Evolutionary conservation across 2,329 filamentous ascomycete genomes (phyloP).

Genomic region (Talaromyces rugulosus): DNA sequence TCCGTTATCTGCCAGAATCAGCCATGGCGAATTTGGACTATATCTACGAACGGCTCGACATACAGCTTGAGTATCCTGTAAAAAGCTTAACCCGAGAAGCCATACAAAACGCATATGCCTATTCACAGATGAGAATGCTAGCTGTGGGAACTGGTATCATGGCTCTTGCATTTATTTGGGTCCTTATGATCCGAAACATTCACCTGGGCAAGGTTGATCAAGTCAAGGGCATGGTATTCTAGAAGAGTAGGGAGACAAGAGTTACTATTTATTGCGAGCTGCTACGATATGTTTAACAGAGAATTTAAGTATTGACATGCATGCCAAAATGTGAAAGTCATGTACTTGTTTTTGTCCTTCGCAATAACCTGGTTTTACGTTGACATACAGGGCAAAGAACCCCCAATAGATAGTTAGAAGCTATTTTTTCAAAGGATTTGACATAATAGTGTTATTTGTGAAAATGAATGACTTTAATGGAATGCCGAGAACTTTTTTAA

Average conservation of each 20-base stretch:
- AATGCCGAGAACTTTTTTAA: no score
- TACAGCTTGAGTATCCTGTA: slow-evolving; percentile 30
- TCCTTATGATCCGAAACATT: slow-evolving; percentile 46
- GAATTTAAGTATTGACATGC: no score
- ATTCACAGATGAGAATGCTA: slow-evolving; percentile 42
- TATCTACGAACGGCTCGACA: slow-evolving; percentile 7
- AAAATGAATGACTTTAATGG: no score
- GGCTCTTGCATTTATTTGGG: slow-evolving; percentile 24
- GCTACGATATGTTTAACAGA: no score
- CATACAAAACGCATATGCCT: slow-evolving; percentile 46
- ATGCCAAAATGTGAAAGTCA: no score
- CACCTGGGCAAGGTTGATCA: slow-evolving; percentile 43
- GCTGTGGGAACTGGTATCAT: slow-evolving; percentile 29
- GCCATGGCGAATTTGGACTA: neutral
- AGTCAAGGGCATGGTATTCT: slow-evolving; percentile 51
- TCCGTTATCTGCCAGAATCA: slow-evolving; percentile 27
- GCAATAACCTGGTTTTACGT: no score
- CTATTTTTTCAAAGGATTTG: no score
- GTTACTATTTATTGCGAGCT: no score
- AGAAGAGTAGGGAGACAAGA: slow-evolving; percentile 10
- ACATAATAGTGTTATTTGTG: no score
- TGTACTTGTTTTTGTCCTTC: no score
- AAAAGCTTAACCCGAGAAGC: slow-evolving; percentile 40
- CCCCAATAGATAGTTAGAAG: no score
- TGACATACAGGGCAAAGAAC: no score